These are phyloP conservation scores for Heliosperma pusillum DNA, from an alignment of 148 eudicot species.

Conservation along the genomic window DNA sequence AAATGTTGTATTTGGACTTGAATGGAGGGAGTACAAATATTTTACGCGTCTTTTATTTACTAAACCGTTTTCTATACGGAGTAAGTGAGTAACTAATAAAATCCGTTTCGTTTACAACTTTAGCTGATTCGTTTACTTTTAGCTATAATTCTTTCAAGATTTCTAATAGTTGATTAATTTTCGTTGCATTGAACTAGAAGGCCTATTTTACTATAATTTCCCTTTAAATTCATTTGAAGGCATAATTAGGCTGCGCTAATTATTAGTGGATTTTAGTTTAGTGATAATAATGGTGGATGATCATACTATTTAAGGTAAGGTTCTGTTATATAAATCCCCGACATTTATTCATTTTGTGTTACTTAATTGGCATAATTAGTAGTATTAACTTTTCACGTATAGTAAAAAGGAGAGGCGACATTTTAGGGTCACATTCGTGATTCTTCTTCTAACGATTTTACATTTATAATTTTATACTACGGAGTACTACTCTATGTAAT, in stretches of 20 bases:
- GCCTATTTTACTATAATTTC: not conserved
- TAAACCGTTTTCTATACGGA: too few relatives aligned
- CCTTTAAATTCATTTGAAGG: not conserved
- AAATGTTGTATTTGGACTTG: too few relatives aligned
- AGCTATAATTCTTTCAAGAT: not conserved
- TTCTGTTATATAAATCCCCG: slow-evolving; percentile 30
- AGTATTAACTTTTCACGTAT: not conserved
- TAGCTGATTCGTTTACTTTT: too few relatives aligned
- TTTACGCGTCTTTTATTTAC: too few relatives aligned
- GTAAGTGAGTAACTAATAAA: too few relatives aligned
- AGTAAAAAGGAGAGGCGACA: too few relatives aligned
- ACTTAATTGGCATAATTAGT: slow-evolving; percentile 6
- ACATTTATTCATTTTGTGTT: slow-evolving; percentile 20
- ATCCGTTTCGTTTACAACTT: too few relatives aligned
- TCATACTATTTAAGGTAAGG: slow-evolving; percentile 24
- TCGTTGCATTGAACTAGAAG: slow-evolving; percentile 8
- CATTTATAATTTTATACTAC: too few relatives aligned
- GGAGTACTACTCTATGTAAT: too few relatives aligned
- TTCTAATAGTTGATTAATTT: not conserved
- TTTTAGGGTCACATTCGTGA: too few relatives aligned
- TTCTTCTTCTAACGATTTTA: too few relatives aligned
- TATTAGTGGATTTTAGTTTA: slow-evolving; percentile 8
- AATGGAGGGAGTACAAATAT: too few relatives aligned
- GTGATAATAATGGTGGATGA: slow-evolving; percentile 12
- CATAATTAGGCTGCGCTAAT: not conserved